Evolutionary conservation across 2,329 filamentous ascomycete species (phyloP).

Genomic region (Aureobasidium sp.): DNA sequence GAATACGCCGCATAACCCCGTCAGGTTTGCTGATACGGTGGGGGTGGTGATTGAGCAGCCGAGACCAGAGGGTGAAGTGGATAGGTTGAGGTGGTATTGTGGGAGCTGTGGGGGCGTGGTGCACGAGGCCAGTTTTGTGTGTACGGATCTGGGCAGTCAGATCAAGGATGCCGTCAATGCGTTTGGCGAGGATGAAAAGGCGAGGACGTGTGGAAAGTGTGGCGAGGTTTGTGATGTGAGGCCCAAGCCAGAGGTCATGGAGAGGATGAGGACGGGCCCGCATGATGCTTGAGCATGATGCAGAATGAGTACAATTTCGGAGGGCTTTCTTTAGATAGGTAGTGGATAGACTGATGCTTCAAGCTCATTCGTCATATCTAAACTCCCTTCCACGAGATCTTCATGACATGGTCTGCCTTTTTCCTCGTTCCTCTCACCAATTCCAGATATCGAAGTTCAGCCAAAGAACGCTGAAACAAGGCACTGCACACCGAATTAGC

Average conservation of each 20-base stretch:
- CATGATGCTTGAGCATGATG: neutral
- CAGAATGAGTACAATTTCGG: neutral
- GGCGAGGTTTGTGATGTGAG: conserved; percentile 67
- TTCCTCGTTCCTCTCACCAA: conserved; percentile 85
- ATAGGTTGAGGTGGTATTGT: conserved; percentile 91
- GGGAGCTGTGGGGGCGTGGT: conserved; percentile 62
- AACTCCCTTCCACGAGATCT: conserved; percentile 73
- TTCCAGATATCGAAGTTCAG: conserved; percentile 78
- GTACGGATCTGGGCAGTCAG: conserved; percentile 85
- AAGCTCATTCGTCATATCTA: conserved; percentile 24
- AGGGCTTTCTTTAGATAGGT: neutral
- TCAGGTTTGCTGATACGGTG: conserved; percentile 89
- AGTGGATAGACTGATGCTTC: neutral
- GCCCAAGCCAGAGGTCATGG: conserved; percentile 42
- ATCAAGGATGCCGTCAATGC: conserved; percentile 84
- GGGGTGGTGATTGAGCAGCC: conserved; percentile 87
- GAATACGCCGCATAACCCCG: conserved; percentile 95
- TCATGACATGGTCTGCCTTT: conserved; percentile 86
- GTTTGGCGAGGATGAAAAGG: conserved; percentile 64
- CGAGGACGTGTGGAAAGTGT: conserved; percentile 70
- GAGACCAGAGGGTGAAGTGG: conserved; percentile 61
- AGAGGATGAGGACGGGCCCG: conserved; percentile 25
- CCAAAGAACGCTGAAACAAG: conserved; percentile 76
- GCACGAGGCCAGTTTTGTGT: conserved; percentile 81
- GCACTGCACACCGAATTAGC: conserved; percentile 37